Evolutionary conservation across 169 alveolate species (phyloP), one percentile per base, ranked within the genome.

Genomic region (Eimeria necatrix): DNA sequence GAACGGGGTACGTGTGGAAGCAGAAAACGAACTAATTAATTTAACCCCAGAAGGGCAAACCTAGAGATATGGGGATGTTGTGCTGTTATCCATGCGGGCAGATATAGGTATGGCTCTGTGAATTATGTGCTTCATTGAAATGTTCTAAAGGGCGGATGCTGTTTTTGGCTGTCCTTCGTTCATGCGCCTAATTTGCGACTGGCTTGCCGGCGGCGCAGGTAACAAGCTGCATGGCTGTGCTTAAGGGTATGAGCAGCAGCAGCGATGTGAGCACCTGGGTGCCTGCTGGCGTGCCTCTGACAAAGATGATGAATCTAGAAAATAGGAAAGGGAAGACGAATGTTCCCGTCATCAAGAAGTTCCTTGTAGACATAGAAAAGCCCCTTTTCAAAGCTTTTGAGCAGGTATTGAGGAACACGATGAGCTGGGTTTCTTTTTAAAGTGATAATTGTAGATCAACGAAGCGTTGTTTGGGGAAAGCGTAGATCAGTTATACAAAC

Each of bases 281-380:
- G 56, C 94, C 97, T 12, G 96, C 98, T 14, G 99, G 98, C 26
- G 89, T 97, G 60, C 98, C 99, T 8, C 96, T 98, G 80, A 88
- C 97, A 51, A 91, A 96, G 90, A 96, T 98, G 68, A 98, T 98
- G 98, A 97, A 96, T 64, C 90, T 97, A 92, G 97, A 96, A 59
- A 92, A 70, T 14, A 91, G 96, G 73, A 96, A 98, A 78, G 98
- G 98, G n/a, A 96, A 97, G 96, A 71, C 85, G 4, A 93, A 96
- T 85, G 96, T 93, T 56, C 99, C 99, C 7, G 99, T 99, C 51
- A 99, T 99, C 88, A 98, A 98, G 93, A 98, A 98, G 94, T 99
- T 99, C 86, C 96, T 99, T 51, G 99, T 98, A 24, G 99, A 99
- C 91, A 96, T 99, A 84, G 98, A 99, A 41, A 98, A 99, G 26